Evolutionary conservation across 495 filamentous ascomycete species (phyloP).

Genomic region (Lasiosphaeria miniovina): DNA sequence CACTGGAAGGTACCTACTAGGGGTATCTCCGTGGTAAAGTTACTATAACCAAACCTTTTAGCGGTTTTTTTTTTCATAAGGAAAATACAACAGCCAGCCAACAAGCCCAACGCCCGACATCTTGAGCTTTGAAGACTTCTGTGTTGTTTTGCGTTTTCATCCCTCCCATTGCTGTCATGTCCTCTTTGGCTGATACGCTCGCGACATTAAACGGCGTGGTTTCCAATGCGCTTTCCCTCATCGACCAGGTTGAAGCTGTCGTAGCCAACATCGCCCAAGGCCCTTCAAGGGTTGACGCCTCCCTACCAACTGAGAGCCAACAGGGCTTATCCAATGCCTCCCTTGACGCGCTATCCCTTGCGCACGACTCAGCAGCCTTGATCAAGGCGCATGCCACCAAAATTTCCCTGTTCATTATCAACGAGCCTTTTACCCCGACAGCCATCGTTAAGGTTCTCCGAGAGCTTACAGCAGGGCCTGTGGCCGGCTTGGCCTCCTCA

Average conservation of each 20-base stretch:
- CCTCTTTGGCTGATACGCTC: conserved; percentile 18
- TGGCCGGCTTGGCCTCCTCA: conserved; percentile 69
- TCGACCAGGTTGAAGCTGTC: conserved; percentile 36
- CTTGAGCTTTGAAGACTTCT: too few species aligned
- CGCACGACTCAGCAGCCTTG: conserved; percentile 61
- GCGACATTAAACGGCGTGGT: conserved; percentile 24
- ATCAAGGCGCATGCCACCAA: conserved; percentile 83
- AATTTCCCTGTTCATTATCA: conserved; percentile 79
- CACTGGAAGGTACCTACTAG: too few species aligned
- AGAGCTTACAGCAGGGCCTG: conserved; percentile 59
- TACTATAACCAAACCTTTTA: too few species aligned
- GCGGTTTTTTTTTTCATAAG: not conserved
- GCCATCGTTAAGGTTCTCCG: conserved; percentile 66
- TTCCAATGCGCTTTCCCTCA: conserved; percentile 26
- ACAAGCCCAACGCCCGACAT: not conserved
- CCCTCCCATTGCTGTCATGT: conserved; percentile 14
- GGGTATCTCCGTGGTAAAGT: too few species aligned
- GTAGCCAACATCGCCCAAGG: conserved; percentile 28
- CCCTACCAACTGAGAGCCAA: conserved; percentile 1
- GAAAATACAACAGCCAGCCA: not conserved
- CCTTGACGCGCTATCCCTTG: conserved; percentile 51
- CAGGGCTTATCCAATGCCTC: conserved; percentile 7
- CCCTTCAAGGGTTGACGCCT: not conserved
- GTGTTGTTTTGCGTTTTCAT: not conserved
- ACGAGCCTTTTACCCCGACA: conserved; percentile 75